phyloP scores from a whole-genome alignment of 345 rosid species.

The Murraya koenigii region DNA sequence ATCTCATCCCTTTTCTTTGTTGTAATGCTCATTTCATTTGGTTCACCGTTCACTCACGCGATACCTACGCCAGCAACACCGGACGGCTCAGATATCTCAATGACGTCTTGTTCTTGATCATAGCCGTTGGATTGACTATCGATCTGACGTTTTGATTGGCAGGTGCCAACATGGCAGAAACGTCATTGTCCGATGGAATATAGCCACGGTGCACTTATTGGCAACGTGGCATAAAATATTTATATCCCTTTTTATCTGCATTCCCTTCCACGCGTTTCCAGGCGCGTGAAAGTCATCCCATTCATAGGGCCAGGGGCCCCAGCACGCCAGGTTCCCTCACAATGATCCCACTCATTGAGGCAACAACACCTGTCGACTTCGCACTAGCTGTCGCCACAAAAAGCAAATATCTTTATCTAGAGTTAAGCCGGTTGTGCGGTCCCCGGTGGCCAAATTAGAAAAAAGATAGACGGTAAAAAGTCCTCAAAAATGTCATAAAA shows the following conservation, averaged over 20 bases:
- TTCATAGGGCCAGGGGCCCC: not conserved
- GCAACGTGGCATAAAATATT: constrained; percentile 28
- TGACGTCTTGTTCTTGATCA: not conserved
- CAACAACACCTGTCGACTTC: constrained; percentile 10
- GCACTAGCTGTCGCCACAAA: not conserved
- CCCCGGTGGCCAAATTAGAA: not conserved
- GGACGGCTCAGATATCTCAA: constrained; percentile 39
- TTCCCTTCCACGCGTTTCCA: not conserved
- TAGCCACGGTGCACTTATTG: constrained; percentile 26
- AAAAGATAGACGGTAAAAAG: not conserved
- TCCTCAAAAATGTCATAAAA: not conserved
- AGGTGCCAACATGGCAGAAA: constrained; percentile 46
- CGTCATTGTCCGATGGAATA: constrained; percentile 45
- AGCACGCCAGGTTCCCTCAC: not conserved
- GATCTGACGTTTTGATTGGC: constrained; percentile 22
- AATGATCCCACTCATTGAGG: not conserved
- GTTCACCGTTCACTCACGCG: constrained; percentile 5
- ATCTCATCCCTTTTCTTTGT: constrained; percentile 13
- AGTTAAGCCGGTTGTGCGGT: constrained; percentile 4
- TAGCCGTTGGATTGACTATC: constrained; percentile 10
- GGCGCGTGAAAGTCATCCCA: not conserved
- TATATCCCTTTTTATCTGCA: not conserved
- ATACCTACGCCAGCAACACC: constrained; percentile 19
- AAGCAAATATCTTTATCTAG: not conserved
- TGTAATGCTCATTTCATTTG: not conserved